phyloP scores from a whole-genome alignment of 78 protist genomes.

The Ministeria vibrans region DNA sequence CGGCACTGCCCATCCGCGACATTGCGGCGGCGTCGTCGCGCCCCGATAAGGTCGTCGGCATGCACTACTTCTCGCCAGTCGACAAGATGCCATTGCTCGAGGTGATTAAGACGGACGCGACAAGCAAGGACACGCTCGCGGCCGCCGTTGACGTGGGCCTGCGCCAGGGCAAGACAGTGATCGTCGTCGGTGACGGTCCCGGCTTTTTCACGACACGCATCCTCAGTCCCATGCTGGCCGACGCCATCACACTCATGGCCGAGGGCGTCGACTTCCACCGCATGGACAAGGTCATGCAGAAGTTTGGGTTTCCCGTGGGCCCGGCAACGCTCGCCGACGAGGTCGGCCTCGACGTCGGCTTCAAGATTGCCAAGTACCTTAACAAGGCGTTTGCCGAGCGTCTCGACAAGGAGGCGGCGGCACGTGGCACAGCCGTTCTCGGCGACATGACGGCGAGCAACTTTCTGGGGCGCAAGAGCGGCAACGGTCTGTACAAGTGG shows the following conservation, averaged over 20 bases:
- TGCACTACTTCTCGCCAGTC: conserved; percentile 68
- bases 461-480: conserved; percentile 56
- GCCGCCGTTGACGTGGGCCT: not conserved
- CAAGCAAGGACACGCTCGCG: not conserved
- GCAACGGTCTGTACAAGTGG: conserved; percentile 52
- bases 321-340: conserved; percentile 66
- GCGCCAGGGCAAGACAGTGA: conserved; percentile 44
- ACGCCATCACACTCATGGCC: conserved; percentile 32
- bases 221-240: conserved; percentile 57
- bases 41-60: conserved; percentile 30
- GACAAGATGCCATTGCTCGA: conserved; percentile 49
- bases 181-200: conserved; percentile 71
- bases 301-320: conserved; percentile 79
- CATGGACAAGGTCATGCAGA: conserved; percentile 39
- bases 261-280: conserved; percentile 16
- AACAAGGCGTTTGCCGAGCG: conserved; percentile 8
- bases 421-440: conserved; percentile 13
- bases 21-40: not conserved
- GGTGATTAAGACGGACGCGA: conserved; percentile 1
- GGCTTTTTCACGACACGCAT: conserved; percentile 71
- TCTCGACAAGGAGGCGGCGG: conserved; percentile 26
- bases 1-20: conserved; percentile 23
- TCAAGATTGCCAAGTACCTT: conserved; percentile 31
- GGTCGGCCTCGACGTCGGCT: conserved; percentile 75
- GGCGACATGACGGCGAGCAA: conserved; percentile 19